phyloP scores from a whole-genome alignment of 2,329 filamentous ascomycete species.

The Teratosphaeriaceae sp. region DNA sequence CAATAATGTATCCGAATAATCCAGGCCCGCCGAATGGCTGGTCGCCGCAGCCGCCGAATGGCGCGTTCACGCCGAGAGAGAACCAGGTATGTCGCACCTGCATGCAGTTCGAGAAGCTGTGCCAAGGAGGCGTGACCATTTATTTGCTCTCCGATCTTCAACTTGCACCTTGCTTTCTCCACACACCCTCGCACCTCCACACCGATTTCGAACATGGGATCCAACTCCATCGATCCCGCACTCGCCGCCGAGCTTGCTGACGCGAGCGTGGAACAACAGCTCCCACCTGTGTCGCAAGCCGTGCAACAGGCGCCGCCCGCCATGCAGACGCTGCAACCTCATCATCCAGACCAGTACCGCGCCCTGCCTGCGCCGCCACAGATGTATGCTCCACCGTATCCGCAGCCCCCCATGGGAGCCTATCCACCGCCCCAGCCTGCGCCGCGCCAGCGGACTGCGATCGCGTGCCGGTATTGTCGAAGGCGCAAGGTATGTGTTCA shows the following conservation, averaged over 20 bases:
- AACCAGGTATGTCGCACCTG: slow-evolving; percentile 26
- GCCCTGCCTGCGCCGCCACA: slow-evolving; percentile 39
- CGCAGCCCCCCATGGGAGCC: slow-evolving; percentile 33
- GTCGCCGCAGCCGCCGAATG: slow-evolving; percentile 29
- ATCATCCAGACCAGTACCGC: slow-evolving; percentile 40
- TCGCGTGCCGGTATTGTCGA: slow-evolving; percentile 55
- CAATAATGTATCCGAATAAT: slow-evolving; percentile 4
- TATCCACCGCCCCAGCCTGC: slow-evolving; percentile 43
- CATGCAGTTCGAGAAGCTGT: slow-evolving; percentile 5
- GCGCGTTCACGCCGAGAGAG: slow-evolving; percentile 25
- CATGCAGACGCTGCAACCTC: slow-evolving; percentile 41
- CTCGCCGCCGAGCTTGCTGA: slow-evolving; percentile 22
- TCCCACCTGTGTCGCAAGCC: slow-evolving; percentile 29
- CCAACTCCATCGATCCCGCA: slow-evolving; percentile 25
- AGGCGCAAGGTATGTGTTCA: slow-evolving; percentile 47
- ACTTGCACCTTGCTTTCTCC: slow-evolving; percentile 10
- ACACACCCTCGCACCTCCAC: slow-evolving; percentile 6
- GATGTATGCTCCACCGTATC: slow-evolving; percentile 37
- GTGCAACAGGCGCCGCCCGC: slow-evolving; percentile 30
- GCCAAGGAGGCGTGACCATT: slow-evolving; percentile 22
- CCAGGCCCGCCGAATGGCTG: slow-evolving; percentile 14
- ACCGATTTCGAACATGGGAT: slow-evolving; percentile 11
- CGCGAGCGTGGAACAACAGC: slow-evolving; percentile 24
- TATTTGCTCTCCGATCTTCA: slow-evolving; percentile 16
- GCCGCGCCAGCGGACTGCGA: slow-evolving; percentile 54